These are phyloP conservation scores for Austroboletus niveus DNA, from an alignment of 1,284 basidiomycete genomes.

Conservation along the genomic window DNA sequence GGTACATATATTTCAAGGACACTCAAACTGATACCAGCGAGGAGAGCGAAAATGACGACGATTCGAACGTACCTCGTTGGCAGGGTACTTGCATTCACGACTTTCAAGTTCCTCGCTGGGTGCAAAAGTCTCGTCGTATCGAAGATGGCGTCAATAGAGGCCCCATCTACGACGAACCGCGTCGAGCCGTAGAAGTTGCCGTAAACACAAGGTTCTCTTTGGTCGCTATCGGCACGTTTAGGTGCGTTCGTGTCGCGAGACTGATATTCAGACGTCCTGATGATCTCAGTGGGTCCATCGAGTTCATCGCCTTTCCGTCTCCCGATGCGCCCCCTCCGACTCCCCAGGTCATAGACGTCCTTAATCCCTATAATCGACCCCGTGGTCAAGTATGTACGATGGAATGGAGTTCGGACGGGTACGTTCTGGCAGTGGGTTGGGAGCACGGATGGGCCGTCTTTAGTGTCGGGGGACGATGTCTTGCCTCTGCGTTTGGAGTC, in stretches of 20 bases:
- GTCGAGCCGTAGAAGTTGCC: constrained; percentile 60
- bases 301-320: constrained; percentile 64
- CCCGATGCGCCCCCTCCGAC: constrained; percentile 51
- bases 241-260: constrained; percentile 39
- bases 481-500: constrained; percentile 72
- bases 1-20: constrained; percentile 8
- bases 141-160: constrained; percentile 38
- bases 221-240: constrained; percentile 76
- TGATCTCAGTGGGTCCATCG: constrained; percentile 52
- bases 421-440: constrained; percentile 97
- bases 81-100: constrained; percentile 68
- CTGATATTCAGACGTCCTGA: constrained; percentile 3
- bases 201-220: constrained; percentile 86
- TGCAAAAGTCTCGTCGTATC: constrained; percentile 62
- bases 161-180: constrained; percentile 59
- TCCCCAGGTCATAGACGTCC: constrained; percentile 54
- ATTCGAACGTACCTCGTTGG: constrained; percentile 45
- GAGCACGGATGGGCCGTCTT: constrained; percentile 87
- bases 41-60: constrained; percentile 10
- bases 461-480: constrained; percentile 86
- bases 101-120: constrained; percentile 69
- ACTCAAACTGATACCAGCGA: constrained; percentile 1
- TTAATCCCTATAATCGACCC: constrained; percentile 53
- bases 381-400: constrained; percentile 76
- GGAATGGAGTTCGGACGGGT: constrained; percentile 94